Base-by-base conservation (phyloP, 1,284 basidiomycete species). In the Trametes hirsuta region DNA sequence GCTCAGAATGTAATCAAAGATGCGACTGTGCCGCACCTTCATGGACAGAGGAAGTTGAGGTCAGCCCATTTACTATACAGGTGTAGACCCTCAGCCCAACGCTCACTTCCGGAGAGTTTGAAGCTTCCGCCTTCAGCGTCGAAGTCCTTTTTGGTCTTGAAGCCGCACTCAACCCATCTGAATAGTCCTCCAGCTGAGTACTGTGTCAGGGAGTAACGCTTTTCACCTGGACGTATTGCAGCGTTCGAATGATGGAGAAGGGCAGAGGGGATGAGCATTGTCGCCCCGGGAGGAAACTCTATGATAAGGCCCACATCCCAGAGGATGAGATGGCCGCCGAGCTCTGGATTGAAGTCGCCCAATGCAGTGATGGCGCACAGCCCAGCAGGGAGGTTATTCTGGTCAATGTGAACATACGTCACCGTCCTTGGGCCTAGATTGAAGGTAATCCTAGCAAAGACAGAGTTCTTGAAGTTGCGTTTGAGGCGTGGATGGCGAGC, bases 291-390 rank as follows among this genome's bases (percentile, higher is more conserved):
- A 3, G 68, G 68, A 37, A 74, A 70, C 36, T 72, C 63, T 22
- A 75, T 60, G n/a, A 71, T 41, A 8, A 71, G 53, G n/a, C 63
- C 59, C 6, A 69, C 53, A 24, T 70, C 66, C 44, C 62, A 66
- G 4, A 75, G 61, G 8, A 73, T 47, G 9, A 75, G 48, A 40
- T 73, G 71, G 8, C 72, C 72, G 1, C 72, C 66, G n/a, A 46
- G 40, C 10, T 34, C 45, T 3, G 56, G 48, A 48, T 74, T 55
- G 54, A 61, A 75, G 25, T 59, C 25, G 6, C 72, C 73, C 6
- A 69, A 25, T 0, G 68, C 63, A 1, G 61, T 64, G 30, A 74
- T 66, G 4, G 61, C 59, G 47, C 72, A 74, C 60, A 58, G 62
- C 0, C 71, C 71, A 34, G 21, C 35, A 1, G 69, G 49, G 2